These are phyloP conservation scores for Penicillium diatomitis DNA, from an alignment of 495 filamentous ascomycete genomes.

Conservation along the genomic window DNA sequence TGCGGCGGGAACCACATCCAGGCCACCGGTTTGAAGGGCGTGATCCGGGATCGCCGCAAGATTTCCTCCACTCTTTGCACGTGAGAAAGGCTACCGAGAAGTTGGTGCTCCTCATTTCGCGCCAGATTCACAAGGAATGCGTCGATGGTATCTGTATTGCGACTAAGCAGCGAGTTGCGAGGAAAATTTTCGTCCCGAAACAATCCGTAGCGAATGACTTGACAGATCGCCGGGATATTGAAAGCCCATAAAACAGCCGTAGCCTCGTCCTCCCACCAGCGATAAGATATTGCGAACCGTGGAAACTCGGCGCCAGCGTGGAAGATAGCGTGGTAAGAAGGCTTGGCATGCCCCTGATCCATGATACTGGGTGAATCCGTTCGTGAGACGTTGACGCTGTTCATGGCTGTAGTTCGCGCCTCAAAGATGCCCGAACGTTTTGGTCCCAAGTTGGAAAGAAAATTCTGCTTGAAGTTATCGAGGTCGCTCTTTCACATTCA, in stretches of 20 bases:
- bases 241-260: slow-evolving; percentile 34
- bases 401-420: neutral
- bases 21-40: slow-evolving; percentile 12
- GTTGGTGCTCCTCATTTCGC: slow-evolving; percentile 17
- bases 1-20: slow-evolving; percentile 35
- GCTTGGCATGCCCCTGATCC: slow-evolving; percentile 8
- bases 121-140: slow-evolving; percentile 22
- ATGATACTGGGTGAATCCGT: neutral
- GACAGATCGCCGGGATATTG: slow-evolving; percentile 28
- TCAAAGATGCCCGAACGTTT: neutral
- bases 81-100: slow-evolving; percentile 23
- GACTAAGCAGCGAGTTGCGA: slow-evolving; percentile 24
- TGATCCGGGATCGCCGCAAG: slow-evolving; percentile 21
- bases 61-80: slow-evolving; percentile 38
- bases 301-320: slow-evolving; percentile 23
- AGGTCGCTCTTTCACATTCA: slow-evolving; percentile 15
- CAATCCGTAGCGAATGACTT: slow-evolving; percentile 31
- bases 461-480: slow-evolving; percentile 6
- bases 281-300: slow-evolving; percentile 20
- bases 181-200: slow-evolving; percentile 28
- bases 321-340: slow-evolving; percentile 30
- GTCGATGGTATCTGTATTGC: slow-evolving; percentile 25
- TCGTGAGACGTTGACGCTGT: slow-evolving; percentile 4
- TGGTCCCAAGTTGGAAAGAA: slow-evolving; percentile 1
- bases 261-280: slow-evolving; percentile 40